Percentiles rank a stretch among this genome's conserved stretches.
Evolutionary conservation across 2,329 filamentous ascomycete genomes (phyloP).

Genomic region (Exophiala oligosperma): DNA sequence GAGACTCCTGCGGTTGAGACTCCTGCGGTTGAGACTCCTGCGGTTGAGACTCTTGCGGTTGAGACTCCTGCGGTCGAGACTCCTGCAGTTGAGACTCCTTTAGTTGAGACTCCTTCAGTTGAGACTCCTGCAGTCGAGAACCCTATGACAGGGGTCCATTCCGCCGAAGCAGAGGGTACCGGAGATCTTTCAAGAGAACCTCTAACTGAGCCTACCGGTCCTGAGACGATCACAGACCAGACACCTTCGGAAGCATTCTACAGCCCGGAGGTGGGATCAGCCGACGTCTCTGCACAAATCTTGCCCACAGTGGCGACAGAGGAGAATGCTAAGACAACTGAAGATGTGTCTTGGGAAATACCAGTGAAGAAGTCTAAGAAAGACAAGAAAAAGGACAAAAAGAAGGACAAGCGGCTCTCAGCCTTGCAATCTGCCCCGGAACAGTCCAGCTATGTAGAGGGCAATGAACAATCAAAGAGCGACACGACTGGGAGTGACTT

Average conservation of each 20-base stretch:
- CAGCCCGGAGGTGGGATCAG: too few species aligned
- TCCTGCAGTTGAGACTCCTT: slow-evolving; percentile 1
- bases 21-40: neutral
- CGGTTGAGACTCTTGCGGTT: neutral
- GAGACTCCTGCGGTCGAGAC: neutral
- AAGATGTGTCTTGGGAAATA: slow-evolving; percentile 1
- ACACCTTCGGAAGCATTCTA: too few species aligned
- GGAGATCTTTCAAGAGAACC: too few species aligned
- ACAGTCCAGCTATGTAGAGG: slow-evolving; percentile 23
- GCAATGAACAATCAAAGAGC: neutral
- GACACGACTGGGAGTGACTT: neutral
- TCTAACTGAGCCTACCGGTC: too few species aligned
- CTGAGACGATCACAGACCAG: too few species aligned
- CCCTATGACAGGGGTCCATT: too few species aligned
- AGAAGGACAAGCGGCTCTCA: slow-evolving; percentile 2
- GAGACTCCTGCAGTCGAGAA: neutral
- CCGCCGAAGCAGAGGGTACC: too few species aligned
- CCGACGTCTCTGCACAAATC: neutral
- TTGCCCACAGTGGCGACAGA: neutral
- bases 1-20: neutral
- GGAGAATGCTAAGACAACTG: neutral
- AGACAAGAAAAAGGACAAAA: slow-evolving; percentile 18
- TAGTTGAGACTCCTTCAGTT: neutral
- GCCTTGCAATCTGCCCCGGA: slow-evolving; percentile 31
- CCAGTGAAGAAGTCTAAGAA: slow-evolving; percentile 29